These are phyloP conservation scores for Ensete glaucum DNA, from an alignment of 176 grass and related monocot species.

Conservation along the genomic window DNA sequence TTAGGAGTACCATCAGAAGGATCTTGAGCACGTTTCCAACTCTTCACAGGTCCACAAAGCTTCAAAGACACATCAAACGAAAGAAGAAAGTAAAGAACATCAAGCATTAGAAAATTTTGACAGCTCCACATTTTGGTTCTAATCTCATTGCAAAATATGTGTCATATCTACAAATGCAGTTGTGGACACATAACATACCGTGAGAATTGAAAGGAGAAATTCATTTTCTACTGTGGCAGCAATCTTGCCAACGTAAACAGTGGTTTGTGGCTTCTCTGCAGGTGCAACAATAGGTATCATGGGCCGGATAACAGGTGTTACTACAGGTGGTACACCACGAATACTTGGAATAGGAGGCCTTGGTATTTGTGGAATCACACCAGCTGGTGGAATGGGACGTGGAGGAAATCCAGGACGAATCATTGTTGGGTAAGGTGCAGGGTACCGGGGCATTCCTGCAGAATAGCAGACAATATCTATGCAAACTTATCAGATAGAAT, in stretches of 20 bases:
- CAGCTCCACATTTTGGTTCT: too few relatives aligned
- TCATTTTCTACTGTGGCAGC: conserved; percentile 83
- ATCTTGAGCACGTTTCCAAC: conserved; percentile 94
- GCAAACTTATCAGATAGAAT: conserved; percentile 36
- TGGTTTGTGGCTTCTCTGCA: conserved; percentile 79
- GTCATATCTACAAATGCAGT: background rate
- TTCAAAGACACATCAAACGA: conserved; percentile 19
- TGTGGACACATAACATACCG: conserved; percentile 27
- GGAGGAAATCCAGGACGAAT: conserved; percentile 51
- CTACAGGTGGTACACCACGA: conserved; percentile 38
- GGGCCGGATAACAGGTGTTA: conserved; percentile 41
- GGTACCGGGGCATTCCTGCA: conserved; percentile 38
- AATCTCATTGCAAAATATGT: background rate
- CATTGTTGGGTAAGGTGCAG: conserved; percentile 45
- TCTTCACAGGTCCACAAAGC: conserved; percentile 93
- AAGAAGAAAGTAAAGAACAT: background rate
- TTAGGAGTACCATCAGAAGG: conserved; percentile 82
- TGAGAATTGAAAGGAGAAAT: conserved; percentile 84
- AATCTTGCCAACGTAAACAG: conserved; percentile 98
- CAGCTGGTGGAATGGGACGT: conserved; percentile 47
- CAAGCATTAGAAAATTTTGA: background rate
- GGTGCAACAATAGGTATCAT: conserved; percentile 34
- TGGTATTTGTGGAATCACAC: conserved; percentile 23
- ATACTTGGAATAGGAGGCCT: conserved; percentile 42
- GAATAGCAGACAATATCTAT: conserved; percentile 32